phyloP scores from a whole-genome alignment of 495 filamentous ascomycete species.

The Penicillium coffeae region DNA sequence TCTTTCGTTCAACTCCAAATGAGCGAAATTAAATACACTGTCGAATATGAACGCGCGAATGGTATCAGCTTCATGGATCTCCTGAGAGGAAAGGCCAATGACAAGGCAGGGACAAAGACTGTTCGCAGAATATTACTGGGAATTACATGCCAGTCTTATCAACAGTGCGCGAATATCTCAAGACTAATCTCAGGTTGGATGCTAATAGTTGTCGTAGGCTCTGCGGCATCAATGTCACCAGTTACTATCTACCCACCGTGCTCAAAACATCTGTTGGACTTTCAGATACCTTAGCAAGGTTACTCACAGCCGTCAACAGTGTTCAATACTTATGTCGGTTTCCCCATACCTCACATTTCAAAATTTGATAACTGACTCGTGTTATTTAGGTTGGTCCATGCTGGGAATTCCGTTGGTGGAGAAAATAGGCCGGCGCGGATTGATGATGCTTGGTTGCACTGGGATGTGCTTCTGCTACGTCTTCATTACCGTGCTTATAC shows the following conservation, averaged over 20 bases:
- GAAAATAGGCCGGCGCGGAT: too few relatives aligned
- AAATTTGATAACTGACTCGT: too few relatives aligned
- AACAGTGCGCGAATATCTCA: slow-evolving; percentile 39
- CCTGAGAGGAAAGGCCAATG: slow-evolving; percentile 24
- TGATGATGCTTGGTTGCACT: too few relatives aligned
- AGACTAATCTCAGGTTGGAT: too few relatives aligned
- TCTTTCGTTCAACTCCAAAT: slow-evolving; percentile 34
- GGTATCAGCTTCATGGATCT: not conserved
- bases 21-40: slow-evolving; percentile 28
- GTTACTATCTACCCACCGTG: slow-evolving; percentile 27
- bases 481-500: slow-evolving; percentile 42
- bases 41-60: slow-evolving; percentile 6
- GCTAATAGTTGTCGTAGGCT: too few relatives aligned
- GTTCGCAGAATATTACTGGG: slow-evolving; percentile 39
- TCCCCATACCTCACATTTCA: too few relatives aligned
- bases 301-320: too few relatives aligned
- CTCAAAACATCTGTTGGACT: slow-evolving; percentile 13
- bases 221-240: slow-evolving; percentile 21
- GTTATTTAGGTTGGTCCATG: too few relatives aligned
- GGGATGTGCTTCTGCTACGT: slow-evolving; percentile 45
- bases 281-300: slow-evolving; percentile 17
- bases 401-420: too few relatives aligned
- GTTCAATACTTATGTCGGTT: too few relatives aligned
- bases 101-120: slow-evolving; percentile 23
- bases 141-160: slow-evolving; percentile 42